Evolutionary conservation across 2,329 filamentous ascomycete species (phyloP), one percentile per base, ranked within the genome.

Genomic region (Dothiorella sarmentorum): DNA sequence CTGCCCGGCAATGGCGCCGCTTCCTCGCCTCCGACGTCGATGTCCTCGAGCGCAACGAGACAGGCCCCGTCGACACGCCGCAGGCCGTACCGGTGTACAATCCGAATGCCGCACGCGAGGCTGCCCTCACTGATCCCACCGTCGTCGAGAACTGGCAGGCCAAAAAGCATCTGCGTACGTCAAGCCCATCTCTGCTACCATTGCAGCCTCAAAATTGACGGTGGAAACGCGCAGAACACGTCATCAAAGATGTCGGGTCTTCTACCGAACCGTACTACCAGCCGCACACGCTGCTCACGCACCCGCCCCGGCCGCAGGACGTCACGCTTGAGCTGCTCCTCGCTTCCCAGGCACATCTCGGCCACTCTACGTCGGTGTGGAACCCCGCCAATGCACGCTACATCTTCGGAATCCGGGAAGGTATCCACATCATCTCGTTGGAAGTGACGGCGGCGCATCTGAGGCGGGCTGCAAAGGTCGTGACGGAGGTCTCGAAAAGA

Each of bases 301-400:
- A 91, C 69, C 92, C 94, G 3, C 91, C 91, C 1, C 76, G 76
- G 37, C 87, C 91, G 22, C 81, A 87, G 71, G 89, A 97, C 68
- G 83, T 97, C 61, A 92, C 91, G 47, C 85, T 99, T 61, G 92
- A 97, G 78, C 82, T 96, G 62, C 84, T 99, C 85, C 71, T 74
- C 61, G 72, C 72, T 56, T 72, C 72, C 6, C 69, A 73, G 62
- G 71, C 72, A 59, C 72, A 74, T 61, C 85, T 97, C 73, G 94
- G 94, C 63, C 94, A 99, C 76, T 84, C 89, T 68, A 59, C 57
- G 3, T 90, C 90, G 62, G 82, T 92, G 51, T 99, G 94, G 94
- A 96, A 99, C 76, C 92, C 94, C 10, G 87, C 85, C 55, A 99
- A 97, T 77, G 87, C 91, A 63, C 85, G 89, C 65, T 97, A 97